Conservation (phyloP, 768 basidiomycete genomes). For the Tulasnella sp. region DNA sequence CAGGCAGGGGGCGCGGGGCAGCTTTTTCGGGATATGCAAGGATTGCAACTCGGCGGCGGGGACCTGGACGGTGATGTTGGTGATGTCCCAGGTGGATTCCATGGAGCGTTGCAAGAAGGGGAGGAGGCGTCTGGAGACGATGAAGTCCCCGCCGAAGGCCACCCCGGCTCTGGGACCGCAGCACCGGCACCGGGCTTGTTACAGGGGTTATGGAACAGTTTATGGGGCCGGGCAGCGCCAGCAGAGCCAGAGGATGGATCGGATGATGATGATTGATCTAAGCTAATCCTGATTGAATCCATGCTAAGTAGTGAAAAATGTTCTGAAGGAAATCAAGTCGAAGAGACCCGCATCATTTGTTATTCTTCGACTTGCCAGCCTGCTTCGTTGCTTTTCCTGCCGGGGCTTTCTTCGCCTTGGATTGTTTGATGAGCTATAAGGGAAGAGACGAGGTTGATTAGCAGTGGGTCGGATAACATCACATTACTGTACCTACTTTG, state of each 20-base stretch:
- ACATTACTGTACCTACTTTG: conserved; percentile 13
- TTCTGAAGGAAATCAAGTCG: too few relatives aligned
- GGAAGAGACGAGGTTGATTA: neutral
- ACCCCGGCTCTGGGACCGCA: neutral
- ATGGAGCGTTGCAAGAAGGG: neutral
- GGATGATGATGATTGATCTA: neutral
- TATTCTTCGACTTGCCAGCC: conserved; percentile 1
- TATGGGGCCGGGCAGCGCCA: neutral
- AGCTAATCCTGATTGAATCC: too few relatives aligned
- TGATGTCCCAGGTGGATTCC: neutral
- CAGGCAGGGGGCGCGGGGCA: neutral
- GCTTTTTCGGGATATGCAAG: neutral
- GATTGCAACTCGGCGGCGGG: neutral
- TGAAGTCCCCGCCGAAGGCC: neutral
- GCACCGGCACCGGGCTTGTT: neutral
- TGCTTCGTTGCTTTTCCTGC: neutral
- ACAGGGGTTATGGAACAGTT: neutral
- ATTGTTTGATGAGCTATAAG: conserved; percentile 11
- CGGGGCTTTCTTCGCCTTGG: conserved; percentile 11
- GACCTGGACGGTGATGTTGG: neutral
- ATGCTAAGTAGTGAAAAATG: too few relatives aligned
- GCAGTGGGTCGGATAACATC: neutral
- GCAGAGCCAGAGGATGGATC: neutral
- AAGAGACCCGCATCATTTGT: neutral
- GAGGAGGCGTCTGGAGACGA: neutral